Conservation (phyloP, 768 basidiomycete species). For the Roridomyces roridus region DNA sequence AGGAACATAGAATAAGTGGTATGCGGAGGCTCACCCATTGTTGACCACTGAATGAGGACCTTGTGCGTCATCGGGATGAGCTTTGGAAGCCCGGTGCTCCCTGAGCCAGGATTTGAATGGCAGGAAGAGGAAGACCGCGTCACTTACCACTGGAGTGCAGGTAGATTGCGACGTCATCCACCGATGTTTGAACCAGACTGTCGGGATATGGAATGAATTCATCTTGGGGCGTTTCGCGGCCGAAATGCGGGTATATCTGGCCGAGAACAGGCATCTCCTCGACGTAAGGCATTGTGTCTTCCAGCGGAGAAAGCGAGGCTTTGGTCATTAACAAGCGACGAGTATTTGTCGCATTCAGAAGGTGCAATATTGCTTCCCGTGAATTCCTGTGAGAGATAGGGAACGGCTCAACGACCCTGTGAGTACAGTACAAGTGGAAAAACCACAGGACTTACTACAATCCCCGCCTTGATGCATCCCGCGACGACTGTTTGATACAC, state of each 20-base stretch:
- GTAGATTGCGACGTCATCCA: conserved; percentile 39
- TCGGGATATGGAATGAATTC: conserved; percentile 36
- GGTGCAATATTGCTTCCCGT: conserved; percentile 38
- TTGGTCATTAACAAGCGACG: conserved; percentile 11
- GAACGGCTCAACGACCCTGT: too few relatives aligned
- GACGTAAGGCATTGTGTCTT: conserved; percentile 23
- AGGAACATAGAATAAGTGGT: neutral
- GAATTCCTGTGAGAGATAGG: conserved; percentile 48
- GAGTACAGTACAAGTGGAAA: too few relatives aligned
- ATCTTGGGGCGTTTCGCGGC: conserved; percentile 36
- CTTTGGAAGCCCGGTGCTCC: conserved; percentile 19
- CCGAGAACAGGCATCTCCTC: conserved; percentile 42
- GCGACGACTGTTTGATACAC: conserved; percentile 48
- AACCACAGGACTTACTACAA: conserved; percentile 33
- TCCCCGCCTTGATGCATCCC: conserved; percentile 44
- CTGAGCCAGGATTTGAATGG: neutral
- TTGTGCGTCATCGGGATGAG: conserved; percentile 11
- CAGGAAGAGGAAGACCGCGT: too few relatives aligned
- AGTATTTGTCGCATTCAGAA: conserved; percentile 39
- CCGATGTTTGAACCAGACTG: conserved; percentile 8
- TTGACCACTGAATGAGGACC: conserved; percentile 1
- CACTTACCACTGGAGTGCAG: conserved; percentile 40
- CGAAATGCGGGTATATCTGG: conserved; percentile 48
- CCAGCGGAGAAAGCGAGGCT: neutral
- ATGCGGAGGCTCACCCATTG: neutral